phyloP scores from a whole-genome alignment of 306 rosid genomes.

The Parietaria judaica region DNA sequence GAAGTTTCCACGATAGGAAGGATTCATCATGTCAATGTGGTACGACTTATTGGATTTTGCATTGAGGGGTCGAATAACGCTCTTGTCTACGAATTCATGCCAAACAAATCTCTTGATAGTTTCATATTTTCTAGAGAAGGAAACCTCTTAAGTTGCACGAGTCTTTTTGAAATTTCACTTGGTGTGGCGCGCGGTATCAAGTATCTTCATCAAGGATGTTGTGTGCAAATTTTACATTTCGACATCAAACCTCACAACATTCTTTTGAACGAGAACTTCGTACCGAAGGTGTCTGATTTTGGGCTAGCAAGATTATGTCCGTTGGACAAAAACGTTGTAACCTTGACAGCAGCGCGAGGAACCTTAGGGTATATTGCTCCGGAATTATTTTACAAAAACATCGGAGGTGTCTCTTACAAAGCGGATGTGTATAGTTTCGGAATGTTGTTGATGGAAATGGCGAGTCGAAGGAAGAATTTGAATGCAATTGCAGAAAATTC shows the following conservation, averaged over 20 bases:
- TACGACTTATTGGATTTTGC: neutral
- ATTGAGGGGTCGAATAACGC: neutral
- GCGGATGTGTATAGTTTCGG: conserved; percentile 11
- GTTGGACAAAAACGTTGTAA: neutral
- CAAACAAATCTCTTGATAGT: neutral
- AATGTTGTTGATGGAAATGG: conserved; percentile 12
- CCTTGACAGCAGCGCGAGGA: conserved; percentile 6
- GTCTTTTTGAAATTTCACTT: neutral
- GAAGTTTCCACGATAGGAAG: conserved; percentile 9
- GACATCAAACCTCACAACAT: conserved; percentile 8
- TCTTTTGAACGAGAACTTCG: conserved; percentile 1
- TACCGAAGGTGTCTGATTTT: conserved; percentile 4
- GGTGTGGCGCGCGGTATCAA: conserved; percentile 6
- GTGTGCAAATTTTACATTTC: conserved; percentile 7
- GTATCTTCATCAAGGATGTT: conserved; percentile 5
- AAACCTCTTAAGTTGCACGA: neutral
- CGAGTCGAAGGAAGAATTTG: conserved; percentile 5
- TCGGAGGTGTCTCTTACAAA: conserved; percentile 10
- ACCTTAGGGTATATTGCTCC: conserved; percentile 8
- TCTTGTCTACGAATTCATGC: conserved; percentile 4
- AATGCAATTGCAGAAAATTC: neutral
- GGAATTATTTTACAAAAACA: conserved; percentile 5
- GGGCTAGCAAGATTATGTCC: conserved; percentile 9
- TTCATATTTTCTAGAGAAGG: neutral
- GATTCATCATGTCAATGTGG: conserved; percentile 12